Evolutionary conservation across 208 protist species (phyloP).

Genomic region (Leishmania martiniquensis): DNA sequence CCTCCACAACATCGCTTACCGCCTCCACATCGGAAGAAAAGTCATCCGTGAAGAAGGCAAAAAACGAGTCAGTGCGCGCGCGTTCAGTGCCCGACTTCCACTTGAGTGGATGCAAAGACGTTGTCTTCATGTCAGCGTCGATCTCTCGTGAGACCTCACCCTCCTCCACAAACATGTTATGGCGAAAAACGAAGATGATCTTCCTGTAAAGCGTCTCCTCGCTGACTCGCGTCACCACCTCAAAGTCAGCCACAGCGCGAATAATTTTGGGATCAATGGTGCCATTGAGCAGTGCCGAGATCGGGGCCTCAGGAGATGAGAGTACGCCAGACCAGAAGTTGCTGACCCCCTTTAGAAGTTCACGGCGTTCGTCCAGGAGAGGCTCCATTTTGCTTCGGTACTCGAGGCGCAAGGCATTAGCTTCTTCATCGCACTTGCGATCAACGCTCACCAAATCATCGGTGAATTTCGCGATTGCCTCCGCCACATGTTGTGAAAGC

Average conservation of each 20-base stretch:
- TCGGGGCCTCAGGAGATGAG: conserved; percentile 35
- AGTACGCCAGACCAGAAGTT: conserved; percentile 77
- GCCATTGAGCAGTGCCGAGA: conserved; percentile 58
- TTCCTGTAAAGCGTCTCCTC: conserved; percentile 48
- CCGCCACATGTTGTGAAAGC: conserved; percentile 23
- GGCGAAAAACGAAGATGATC: conserved; percentile 52
- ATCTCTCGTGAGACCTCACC: conserved; percentile 66
- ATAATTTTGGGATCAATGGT: conserved; percentile 83
- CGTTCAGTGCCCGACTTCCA: conserved; percentile 83
- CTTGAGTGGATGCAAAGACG: conserved; percentile 51
- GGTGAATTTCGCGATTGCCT: conserved; percentile 45
- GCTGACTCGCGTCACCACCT: conserved; percentile 45
- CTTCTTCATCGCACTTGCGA: conserved; percentile 35
- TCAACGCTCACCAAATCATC: conserved; percentile 41
- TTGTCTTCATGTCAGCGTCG: conserved; percentile 51
- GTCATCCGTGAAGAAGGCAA: conserved; percentile 62
- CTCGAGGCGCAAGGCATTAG: conserved; percentile 25
- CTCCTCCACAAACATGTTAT: conserved; percentile 77
- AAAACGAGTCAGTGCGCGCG: conserved; percentile 71
- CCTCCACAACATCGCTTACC: conserved; percentile 49
- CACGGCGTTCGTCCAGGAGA: conserved; percentile 59
- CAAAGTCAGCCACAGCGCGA: conserved; percentile 69
- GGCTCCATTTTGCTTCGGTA: conserved; percentile 64
- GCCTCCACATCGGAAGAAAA: conserved; percentile 29
- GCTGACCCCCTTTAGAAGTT: conserved; percentile 38